Evolutionary conservation across 768 basidiomycete genomes (phyloP), one percentile per base, ranked within the genome.

Genomic region (Gloeostereum incarnatum): DNA sequence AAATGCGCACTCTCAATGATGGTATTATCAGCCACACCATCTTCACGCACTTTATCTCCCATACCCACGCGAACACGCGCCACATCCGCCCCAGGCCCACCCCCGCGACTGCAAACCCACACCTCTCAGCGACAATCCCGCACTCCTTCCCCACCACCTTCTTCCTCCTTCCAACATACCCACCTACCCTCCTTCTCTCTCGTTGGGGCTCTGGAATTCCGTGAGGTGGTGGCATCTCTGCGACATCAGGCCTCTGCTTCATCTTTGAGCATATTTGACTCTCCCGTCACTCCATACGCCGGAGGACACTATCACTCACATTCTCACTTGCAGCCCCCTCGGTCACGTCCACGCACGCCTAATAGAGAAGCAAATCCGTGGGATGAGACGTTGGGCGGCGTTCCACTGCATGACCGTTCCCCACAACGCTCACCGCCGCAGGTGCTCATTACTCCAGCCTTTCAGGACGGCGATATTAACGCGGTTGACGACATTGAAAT

Each of bases 171-270:
- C 43, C 67, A 17, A 42, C 62, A 46, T 25, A 56, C 59, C 7
- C 73, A 75, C 43, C 71, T 89, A 59, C 85, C 84, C 2, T 87
- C 84, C 0, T 90, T 90, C 50, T 97, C 94, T 2, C 73, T 99
- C 2, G 75, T 98, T 4, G 90, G 94, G 6, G 96, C 96, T 0
- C 73, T 99, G 31, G 96, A 99, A 58, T 99, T 99, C 60, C 73
- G 92, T 13, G 82, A 92, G 42, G 85, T 97, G 17, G 83, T 99
- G 16, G 70, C 83, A 8, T 80, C 83, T 0, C 66, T 99, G 17
- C 76, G 78, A 45, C 68, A 68, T 35, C 78, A 92, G 49, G 80
- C 81, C 7, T 69, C 75, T 2, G 65, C 65, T 1, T 59, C 71
- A 0, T 70, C 75, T 0, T 61, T 88, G 34, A 68, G 58, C 42